These are phyloP conservation scores for Microdochium paspali DNA, from an alignment of 2,329 filamentous ascomycete genomes.

Conservation along the genomic window DNA sequence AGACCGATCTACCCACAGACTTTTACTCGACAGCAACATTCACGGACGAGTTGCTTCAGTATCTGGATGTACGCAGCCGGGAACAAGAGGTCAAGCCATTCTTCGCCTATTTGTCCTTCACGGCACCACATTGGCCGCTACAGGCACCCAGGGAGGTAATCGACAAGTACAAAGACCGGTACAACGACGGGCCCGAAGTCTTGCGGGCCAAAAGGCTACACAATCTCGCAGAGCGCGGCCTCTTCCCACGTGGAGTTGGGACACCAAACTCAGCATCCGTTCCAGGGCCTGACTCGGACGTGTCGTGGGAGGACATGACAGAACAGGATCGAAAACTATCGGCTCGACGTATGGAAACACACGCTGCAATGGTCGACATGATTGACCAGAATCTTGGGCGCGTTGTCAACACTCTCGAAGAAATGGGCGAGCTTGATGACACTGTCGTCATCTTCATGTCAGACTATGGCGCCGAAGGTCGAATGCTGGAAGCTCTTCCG, in stretches of 20 bases:
- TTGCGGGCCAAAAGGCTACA: neutral
- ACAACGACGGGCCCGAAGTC: conserved; percentile 26
- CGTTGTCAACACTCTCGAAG: conserved; percentile 34
- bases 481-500: neutral
- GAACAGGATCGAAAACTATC: conserved; percentile 4
- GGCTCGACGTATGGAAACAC: conserved; percentile 31
- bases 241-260: conserved; percentile 17
- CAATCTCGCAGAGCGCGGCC: conserved; percentile 11
- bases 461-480: neutral
- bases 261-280: conserved; percentile 3
- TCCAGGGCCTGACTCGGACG: conserved; percentile 7
- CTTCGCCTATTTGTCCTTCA: conserved; percentile 36
- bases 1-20: conserved; percentile 24
- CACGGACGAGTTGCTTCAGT: conserved; percentile 23
- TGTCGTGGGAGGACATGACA: conserved; percentile 8
- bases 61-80: conserved; percentile 23
- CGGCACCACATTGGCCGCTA: conserved; percentile 43
- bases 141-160: conserved; percentile 27
- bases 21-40: conserved; percentile 35
- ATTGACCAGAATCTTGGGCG: conserved; percentile 44
- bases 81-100: neutral
- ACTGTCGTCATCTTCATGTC: conserved; percentile 1
- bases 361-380: conserved; percentile 46
- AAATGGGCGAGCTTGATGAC: conserved; percentile 25
- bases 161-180: conserved; percentile 12